Percentiles rank a stretch among this genome's conserved stretches.
These are phyloP conservation scores for Symbiotaphrina buchneri DNA, from an alignment of 495 filamentous ascomycete genomes.

Conservation along the genomic window DNA sequence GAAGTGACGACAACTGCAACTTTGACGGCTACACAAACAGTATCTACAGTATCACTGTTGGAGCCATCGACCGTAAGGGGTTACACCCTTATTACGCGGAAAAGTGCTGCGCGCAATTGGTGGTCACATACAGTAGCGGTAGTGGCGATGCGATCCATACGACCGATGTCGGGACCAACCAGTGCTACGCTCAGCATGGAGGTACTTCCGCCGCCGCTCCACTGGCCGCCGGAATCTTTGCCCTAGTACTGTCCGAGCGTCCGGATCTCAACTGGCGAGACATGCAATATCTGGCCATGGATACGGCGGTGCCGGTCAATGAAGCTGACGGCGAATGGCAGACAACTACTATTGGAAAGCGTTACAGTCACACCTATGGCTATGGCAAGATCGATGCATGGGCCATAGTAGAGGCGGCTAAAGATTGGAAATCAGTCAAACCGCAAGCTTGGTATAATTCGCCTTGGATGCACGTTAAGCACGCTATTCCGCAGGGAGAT, in stretches of 20 bases:
- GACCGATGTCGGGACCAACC: slow-evolving; percentile 72
- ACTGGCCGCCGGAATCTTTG: slow-evolving; percentile 73
- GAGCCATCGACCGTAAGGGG: slow-evolving; percentile 73
- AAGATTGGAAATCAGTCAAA: slow-evolving; percentile 70
- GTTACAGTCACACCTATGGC: slow-evolving; percentile 83
- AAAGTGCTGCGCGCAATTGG: slow-evolving; percentile 81
- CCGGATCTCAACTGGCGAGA: slow-evolving; percentile 88
- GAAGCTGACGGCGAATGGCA: slow-evolving; percentile 62
- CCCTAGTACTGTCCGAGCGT: slow-evolving; percentile 69
- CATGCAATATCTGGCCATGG: slow-evolving; percentile 72
- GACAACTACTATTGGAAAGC: slow-evolving; percentile 50
- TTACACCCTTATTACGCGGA: slow-evolving; percentile 85
- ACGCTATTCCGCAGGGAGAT: slow-evolving; percentile 70
- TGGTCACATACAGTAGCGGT: slow-evolving; percentile 92
- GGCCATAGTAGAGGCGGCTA: slow-evolving; percentile 66
- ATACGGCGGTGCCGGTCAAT: slow-evolving; percentile 65
- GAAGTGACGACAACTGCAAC: slow-evolving; percentile 87
- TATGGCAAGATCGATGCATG: slow-evolving; percentile 88
- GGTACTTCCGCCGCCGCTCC: slow-evolving; percentile 96
- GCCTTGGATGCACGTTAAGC: slow-evolving; percentile 76
- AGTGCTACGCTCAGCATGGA: slow-evolving; percentile 59
- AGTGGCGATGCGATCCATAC: slow-evolving; percentile 78
- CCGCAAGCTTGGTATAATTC: slow-evolving; percentile 93
- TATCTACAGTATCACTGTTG: slow-evolving; percentile 95
- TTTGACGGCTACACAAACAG: slow-evolving; percentile 99